Conservation (phyloP, 768 basidiomycete species). For the Trametopsis cervina region DNA sequence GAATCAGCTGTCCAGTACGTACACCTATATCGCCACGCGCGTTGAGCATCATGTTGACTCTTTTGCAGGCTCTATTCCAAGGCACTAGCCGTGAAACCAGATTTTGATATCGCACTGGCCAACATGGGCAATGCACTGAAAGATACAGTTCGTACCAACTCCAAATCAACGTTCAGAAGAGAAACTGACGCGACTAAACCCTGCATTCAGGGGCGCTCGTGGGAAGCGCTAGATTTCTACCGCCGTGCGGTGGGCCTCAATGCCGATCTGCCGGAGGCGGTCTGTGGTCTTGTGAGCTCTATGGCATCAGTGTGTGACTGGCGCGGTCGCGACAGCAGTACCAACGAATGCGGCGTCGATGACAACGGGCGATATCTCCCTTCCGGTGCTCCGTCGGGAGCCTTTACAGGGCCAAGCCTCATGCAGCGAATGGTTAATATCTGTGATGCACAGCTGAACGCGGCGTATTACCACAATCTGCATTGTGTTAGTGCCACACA, state of each 20-base stretch:
- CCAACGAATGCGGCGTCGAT: conserved; percentile 19
- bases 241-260: conserved; percentile 35
- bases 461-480: conserved; percentile 24
- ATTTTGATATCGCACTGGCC: conserved; percentile 44
- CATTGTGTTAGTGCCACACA: conserved; percentile 22
- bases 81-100: conserved; percentile 34
- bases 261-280: conserved; percentile 38
- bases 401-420: conserved; percentile 22
- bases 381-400: conserved; percentile 5
- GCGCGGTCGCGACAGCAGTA: conserved; percentile 32
- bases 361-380: conserved; percentile 14
- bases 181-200: neutral
- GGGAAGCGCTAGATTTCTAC: conserved; percentile 41
- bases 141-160: conserved; percentile 30
- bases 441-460: conserved; percentile 31
- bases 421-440: conserved; percentile 31
- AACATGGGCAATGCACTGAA: conserved; percentile 47
- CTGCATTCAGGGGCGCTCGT: conserved; percentile 28
- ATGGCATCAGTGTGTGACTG: conserved; percentile 41
- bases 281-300: conserved; percentile 41
- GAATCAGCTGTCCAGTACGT: conserved; percentile 36
- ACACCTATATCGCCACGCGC: neutral
- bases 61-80: conserved; percentile 31
- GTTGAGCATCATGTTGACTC: neutral
- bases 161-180: neutral